Evolutionary conservation across 192 early-diverging fungal genomes (phyloP).

Genomic region (Coemansia sp.): DNA sequence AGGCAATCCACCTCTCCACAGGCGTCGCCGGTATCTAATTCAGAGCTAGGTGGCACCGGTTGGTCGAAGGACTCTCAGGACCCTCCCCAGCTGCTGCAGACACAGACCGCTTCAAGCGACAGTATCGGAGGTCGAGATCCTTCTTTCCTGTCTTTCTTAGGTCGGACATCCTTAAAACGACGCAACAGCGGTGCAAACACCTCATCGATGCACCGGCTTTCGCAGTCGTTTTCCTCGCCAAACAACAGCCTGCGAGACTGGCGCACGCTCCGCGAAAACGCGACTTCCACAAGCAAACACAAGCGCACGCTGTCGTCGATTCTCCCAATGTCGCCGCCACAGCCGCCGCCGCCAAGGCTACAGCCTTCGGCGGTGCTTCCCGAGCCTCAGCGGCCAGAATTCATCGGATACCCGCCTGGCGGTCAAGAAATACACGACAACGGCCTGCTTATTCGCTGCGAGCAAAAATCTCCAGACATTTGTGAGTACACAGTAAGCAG

Average conservation of each 20-base stretch:
- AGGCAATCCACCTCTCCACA: conserved; percentile 33
- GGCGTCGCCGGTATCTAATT: conserved; percentile 21
- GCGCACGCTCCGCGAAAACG: conserved; percentile 23
- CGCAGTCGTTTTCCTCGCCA: conserved; percentile 44
- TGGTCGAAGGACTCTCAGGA: not conserved
- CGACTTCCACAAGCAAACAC: conserved; percentile 15
- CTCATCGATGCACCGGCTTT: conserved; percentile 28
- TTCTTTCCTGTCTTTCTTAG: conserved; percentile 7
- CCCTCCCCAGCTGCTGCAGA: not conserved
- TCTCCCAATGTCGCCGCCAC: conserved; percentile 14
- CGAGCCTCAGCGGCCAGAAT: conserved; percentile 10
- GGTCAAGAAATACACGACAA: conserved; percentile 34
- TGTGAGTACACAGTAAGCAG: conserved; percentile 40
- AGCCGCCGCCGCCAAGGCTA: conserved; percentile 8
- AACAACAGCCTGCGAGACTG: conserved; percentile 24
- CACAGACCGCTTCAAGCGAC: conserved; percentile 3
- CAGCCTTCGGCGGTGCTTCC: not conserved
- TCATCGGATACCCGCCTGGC: conserved; percentile 51
- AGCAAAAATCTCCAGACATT: conserved; percentile 47
- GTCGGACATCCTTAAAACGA: not conserved
- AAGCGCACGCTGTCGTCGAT: conserved; percentile 48
- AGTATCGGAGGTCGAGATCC: conserved; percentile 2
- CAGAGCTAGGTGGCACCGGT: not conserved
- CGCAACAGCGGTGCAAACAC: not conserved
- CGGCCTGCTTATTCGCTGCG: conserved; percentile 39